These are phyloP conservation scores for Ceratobasidium sp. DNA, from an alignment of 1,284 basidiomycete species.

Conservation along the genomic window DNA sequence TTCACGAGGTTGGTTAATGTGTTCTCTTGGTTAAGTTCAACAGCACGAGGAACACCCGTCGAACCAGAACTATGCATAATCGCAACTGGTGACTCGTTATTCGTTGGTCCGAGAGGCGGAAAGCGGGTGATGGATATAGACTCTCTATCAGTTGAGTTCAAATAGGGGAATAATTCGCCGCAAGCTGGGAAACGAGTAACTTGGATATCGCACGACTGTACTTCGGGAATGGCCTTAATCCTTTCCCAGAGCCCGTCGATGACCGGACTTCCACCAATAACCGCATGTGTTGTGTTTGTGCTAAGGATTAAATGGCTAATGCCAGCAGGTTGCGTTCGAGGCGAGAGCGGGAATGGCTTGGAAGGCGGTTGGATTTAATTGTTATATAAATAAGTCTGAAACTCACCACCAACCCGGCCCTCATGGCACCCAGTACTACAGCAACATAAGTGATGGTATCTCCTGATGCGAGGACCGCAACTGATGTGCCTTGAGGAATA, in stretches of 20 bases:
- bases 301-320: slow-evolving; percentile 17
- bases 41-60: slow-evolving; percentile 16
- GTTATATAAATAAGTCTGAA: background rate
- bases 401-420: slow-evolving; percentile 33
- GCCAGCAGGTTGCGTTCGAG: slow-evolving; percentile 28
- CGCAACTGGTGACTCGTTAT: background rate
- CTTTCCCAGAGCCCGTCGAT: background rate
- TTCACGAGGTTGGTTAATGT: background rate
- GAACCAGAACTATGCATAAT: slow-evolving; percentile 40
- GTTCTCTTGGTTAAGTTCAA: background rate
- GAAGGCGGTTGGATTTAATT: background rate
- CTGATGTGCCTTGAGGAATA: slow-evolving; percentile 25
- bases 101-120: slow-evolving; percentile 1
- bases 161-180: background rate
- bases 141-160: background rate
- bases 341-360: slow-evolving; percentile 33
- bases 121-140: background rate
- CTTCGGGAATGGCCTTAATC: slow-evolving; percentile 5
- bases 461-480: slow-evolving; percentile 12
- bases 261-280: slow-evolving; percentile 1
- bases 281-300: background rate
- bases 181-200: background rate
- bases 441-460: slow-evolving; percentile 24
- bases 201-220: background rate
- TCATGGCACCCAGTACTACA: slow-evolving; percentile 31